Evolutionary conservation across 495 filamentous ascomycete genomes (phyloP).

Genomic region (Parmelia sp.): DNA sequence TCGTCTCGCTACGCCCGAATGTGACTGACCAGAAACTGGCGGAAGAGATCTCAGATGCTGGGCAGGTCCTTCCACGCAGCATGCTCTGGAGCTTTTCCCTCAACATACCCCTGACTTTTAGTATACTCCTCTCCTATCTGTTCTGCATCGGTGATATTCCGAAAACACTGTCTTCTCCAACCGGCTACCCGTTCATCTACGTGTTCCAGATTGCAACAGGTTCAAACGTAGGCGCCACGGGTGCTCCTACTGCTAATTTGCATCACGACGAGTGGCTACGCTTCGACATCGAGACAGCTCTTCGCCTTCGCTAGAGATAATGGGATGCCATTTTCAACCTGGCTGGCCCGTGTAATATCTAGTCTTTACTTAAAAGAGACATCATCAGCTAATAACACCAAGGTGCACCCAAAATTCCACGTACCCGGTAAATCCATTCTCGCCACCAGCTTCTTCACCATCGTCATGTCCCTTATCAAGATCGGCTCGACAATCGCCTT

Average conservation of each 20-base stretch:
- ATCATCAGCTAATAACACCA: conserved; percentile 33
- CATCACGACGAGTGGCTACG: conserved; percentile 31
- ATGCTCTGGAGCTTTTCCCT: neutral
- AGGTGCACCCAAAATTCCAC: conserved; percentile 46
- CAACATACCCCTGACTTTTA: neutral
- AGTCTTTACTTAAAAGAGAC: conserved; percentile 23
- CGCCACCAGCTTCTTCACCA: conserved; percentile 25
- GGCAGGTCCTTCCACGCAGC: neutral
- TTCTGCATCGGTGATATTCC: conserved; percentile 38
- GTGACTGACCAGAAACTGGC: conserved; percentile 22
- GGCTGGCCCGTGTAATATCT: conserved; percentile 27
- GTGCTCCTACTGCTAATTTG: conserved; percentile 26
- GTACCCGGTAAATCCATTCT: conserved; percentile 43
- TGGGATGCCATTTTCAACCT: conserved; percentile 37
- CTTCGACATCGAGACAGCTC: conserved; percentile 36
- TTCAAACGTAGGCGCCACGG: neutral
- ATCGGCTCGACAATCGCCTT: conserved; percentile 36
- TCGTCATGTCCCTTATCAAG: conserved; percentile 34
- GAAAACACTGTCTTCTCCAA: conserved; percentile 22
- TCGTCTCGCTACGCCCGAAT: conserved; percentile 2
- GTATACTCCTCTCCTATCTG: conserved; percentile 29
- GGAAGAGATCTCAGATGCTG: conserved; percentile 4
- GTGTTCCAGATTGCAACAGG: neutral
- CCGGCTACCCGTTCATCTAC: conserved; percentile 37
- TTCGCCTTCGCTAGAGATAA: conserved; percentile 38